These are phyloP conservation scores for Biscutella laevigata DNA, from an alignment of 441 rosid genomes.

Conservation along the genomic window DNA sequence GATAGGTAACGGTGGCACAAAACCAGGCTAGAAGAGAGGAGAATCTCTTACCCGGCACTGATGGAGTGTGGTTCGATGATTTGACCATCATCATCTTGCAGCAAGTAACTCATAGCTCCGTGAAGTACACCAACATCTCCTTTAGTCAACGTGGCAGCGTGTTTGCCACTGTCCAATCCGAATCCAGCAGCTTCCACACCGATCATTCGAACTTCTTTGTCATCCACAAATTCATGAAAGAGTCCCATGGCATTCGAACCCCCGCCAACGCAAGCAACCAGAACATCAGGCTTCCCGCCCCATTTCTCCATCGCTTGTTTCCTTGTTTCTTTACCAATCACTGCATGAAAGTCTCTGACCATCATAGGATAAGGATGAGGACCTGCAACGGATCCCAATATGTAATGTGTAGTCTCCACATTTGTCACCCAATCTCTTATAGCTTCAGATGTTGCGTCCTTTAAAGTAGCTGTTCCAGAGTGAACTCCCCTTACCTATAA, in stretches of 20 bases:
- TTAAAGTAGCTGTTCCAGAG: slow-evolving; percentile 85
- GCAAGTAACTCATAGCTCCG: slow-evolving; percentile 90
- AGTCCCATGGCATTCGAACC: slow-evolving; percentile 95
- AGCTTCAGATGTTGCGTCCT: slow-evolving; percentile 92
- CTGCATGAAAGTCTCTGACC: slow-evolving; percentile 89
- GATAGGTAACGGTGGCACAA: not conserved
- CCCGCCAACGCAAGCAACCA: slow-evolving; percentile 88
- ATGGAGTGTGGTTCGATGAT: slow-evolving; percentile 89
- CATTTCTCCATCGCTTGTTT: slow-evolving; percentile 80
- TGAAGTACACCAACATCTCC: slow-evolving; percentile 92
- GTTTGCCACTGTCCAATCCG: slow-evolving; percentile 88
- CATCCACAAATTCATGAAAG: slow-evolving; percentile 78
- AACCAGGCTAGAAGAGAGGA: not conserved
- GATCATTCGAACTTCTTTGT: slow-evolving; percentile 62
- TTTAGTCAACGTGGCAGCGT: slow-evolving; percentile 77
- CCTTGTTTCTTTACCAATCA: slow-evolving; percentile 83
- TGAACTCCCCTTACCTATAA: slow-evolving; percentile 60
- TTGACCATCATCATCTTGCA: slow-evolving; percentile 92
- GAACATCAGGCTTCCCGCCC: slow-evolving; percentile 91
- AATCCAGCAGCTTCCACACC: slow-evolving; percentile 96
- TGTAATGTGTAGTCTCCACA: slow-evolving; percentile 89
- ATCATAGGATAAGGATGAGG: slow-evolving; percentile 95
- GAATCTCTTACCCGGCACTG: slow-evolving; percentile 68
- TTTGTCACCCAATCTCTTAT: slow-evolving; percentile 95
- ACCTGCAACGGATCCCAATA: slow-evolving; percentile 90